phyloP scores from a whole-genome alignment of 2,329 filamentous ascomycete genomes.

The Epichloe sp. region DNA sequence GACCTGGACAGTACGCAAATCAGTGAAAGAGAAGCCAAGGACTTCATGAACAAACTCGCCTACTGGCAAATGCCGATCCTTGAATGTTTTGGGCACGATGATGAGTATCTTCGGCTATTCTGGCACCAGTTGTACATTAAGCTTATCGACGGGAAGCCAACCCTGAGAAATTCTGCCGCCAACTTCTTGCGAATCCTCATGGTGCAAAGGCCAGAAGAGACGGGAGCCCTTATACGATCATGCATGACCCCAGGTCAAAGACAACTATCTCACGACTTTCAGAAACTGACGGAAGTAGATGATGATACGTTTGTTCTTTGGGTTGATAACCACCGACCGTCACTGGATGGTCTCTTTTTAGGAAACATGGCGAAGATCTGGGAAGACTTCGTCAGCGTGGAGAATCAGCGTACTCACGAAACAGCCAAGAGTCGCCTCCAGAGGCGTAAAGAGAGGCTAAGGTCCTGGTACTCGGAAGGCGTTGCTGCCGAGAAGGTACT shows the following conservation, averaged over 20 bases:
- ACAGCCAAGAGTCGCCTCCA: constrained; percentile 55
- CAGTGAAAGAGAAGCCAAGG: constrained; percentile 47
- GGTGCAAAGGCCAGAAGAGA: constrained; percentile 83
- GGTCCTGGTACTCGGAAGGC: constrained; percentile 63
- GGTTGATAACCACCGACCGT: constrained; percentile 70
- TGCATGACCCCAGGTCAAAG: constrained; percentile 58
- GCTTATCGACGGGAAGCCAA: constrained; percentile 55
- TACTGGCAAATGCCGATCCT: constrained; percentile 95
- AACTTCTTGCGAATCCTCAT: constrained; percentile 84
- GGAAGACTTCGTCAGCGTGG: constrained; percentile 73
- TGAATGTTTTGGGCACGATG: constrained; percentile 60
- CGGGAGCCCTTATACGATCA: constrained; percentile 58
- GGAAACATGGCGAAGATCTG: constrained; percentile 68
- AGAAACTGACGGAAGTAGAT: constrained; percentile 74
- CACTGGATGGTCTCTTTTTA: constrained; percentile 73
- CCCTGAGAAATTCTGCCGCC: constrained; percentile 62
- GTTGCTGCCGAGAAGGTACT: constrained; percentile 56
- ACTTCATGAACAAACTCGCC: constrained; percentile 70
- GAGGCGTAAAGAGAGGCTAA: constrained; percentile 72
- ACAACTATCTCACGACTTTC: constrained; percentile 62
- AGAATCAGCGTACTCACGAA: constrained; percentile 71
- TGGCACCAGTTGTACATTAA: constrained; percentile 92
- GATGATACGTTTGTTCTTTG: constrained; percentile 78
- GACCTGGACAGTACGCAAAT: constrained; percentile 58
- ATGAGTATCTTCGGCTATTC: constrained; percentile 71